Evolutionary conservation across 306 rosid genomes (phyloP).

Genomic region (Astragalus glycyphyllos): DNA sequence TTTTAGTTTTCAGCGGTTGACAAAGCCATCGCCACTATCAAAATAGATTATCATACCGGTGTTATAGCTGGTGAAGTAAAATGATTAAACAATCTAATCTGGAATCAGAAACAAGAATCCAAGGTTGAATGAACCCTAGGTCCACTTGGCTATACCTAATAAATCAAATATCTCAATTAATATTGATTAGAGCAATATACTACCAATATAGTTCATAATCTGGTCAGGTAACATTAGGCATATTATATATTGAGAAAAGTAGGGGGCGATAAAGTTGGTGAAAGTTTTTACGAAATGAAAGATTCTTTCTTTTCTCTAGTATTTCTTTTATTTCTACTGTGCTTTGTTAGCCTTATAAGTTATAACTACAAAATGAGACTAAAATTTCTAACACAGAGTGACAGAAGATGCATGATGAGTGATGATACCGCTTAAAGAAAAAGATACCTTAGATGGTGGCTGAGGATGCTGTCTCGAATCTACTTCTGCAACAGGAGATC

Average conservation of each 20-base stretch:
- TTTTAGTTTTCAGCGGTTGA: neutral
- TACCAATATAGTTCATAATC: neutral
- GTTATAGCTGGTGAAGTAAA: neutral
- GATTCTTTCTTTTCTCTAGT: neutral
- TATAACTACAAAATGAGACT: constrained; percentile 32
- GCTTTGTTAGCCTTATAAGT: constrained; percentile 6
- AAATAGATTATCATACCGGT: neutral
- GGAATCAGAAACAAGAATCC: constrained; percentile 20
- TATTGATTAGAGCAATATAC: constrained; percentile 1
- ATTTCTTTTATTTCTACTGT: constrained; percentile 12
- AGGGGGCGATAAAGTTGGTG: constrained; percentile 5
- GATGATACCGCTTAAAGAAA: constrained; percentile 21
- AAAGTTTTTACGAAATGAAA: constrained; percentile 7
- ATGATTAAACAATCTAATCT: neutral
- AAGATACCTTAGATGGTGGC: constrained; percentile 46
- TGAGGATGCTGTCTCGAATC: constrained; percentile 40
- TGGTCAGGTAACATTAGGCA: constrained; percentile 3
- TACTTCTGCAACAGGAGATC: constrained; percentile 33
- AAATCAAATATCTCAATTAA: constrained; percentile 18
- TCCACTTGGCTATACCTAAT: neutral
- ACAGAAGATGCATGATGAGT: constrained; percentile 14
- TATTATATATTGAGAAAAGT: constrained; percentile 24
- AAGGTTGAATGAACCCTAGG: constrained; percentile 23
- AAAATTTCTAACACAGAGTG: neutral
- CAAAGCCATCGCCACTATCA: neutral